Conservation (phyloP, 306 rosid species). For the Citrullus colocynthis region DNA sequence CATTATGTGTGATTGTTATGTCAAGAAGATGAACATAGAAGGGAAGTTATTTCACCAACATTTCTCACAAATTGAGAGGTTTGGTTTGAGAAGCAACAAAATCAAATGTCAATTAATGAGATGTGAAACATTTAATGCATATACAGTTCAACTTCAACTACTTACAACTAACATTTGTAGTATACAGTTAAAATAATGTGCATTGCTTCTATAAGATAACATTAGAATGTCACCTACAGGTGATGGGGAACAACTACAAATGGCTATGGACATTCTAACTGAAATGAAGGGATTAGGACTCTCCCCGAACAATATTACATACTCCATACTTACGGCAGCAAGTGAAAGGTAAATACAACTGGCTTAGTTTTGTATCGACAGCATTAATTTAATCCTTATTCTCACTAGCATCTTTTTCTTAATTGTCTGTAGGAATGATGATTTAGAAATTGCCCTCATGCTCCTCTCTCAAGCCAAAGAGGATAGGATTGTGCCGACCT, state of each 20-base stretch:
- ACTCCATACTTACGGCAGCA: conserved; percentile 69
- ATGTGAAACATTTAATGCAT: neutral
- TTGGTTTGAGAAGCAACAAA: neutral
- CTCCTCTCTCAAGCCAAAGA: conserved; percentile 69
- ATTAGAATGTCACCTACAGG: conserved; percentile 40
- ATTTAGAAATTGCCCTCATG: conserved; percentile 62
- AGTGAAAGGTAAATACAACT: conserved; percentile 59
- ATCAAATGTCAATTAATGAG: neutral
- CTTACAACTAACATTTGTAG: neutral
- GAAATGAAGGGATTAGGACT: conserved; percentile 76
- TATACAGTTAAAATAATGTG: neutral
- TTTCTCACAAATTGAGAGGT: neutral
- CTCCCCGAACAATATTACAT: conserved; percentile 74
- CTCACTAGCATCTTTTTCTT: neutral
- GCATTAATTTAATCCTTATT: neutral
- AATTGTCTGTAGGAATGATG: conserved; percentile 46
- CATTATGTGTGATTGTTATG: neutral
- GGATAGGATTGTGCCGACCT: conserved; percentile 46
- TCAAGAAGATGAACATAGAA: neutral
- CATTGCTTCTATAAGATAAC: neutral
- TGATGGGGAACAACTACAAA: conserved; percentile 73
- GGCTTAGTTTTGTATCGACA: neutral
- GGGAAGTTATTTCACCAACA: neutral
- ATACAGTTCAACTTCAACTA: neutral
- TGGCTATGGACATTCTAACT: conserved; percentile 66